phyloP scores from a whole-genome alignment of 2,329 filamentous ascomycete species.

The Aspergillus japonicus region DNA sequence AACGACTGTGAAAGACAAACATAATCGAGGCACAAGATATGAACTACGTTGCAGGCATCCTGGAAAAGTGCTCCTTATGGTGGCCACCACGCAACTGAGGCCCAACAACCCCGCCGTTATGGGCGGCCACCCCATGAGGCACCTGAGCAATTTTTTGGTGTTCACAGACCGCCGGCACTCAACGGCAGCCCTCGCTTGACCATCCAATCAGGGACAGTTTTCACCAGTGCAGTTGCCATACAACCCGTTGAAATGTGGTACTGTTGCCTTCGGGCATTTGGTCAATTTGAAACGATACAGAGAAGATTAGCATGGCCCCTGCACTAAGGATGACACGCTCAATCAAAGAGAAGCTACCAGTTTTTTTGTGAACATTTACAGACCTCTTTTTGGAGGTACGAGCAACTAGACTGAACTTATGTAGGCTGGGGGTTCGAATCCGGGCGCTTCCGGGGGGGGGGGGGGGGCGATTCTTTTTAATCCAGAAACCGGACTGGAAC shows the following conservation, averaged over 20 bases:
- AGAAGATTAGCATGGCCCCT: slow-evolving; percentile 82
- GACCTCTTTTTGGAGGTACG: no score
- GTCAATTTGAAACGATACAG: slow-evolving; percentile 69
- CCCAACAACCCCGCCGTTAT: neutral
- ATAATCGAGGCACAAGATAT: neutral
- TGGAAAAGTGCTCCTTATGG: neutral
- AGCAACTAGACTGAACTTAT: neutral
- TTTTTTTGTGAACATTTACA: slow-evolving; percentile 53
- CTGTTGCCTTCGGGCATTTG: slow-evolving; percentile 53
- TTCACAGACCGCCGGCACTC: slow-evolving; percentile 3
- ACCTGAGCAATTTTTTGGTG: slow-evolving; percentile 7
- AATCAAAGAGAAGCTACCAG: slow-evolving; percentile 74
- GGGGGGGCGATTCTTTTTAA: neutral
- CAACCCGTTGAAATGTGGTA: slow-evolving; percentile 17
- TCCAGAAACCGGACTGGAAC: no score
- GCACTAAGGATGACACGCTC: slow-evolving; percentile 93
- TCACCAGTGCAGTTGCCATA: slow-evolving; percentile 13
- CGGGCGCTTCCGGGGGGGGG: neutral
- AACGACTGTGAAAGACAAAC: no score
- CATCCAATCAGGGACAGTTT: slow-evolving; percentile 9
- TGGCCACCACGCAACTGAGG: neutral
- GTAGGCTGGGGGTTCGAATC: neutral
- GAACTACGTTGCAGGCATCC: neutral
- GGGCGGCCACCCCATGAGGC: neutral
- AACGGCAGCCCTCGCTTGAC: neutral